Evolutionary conservation across 352 stramenopile species (phyloP).

Genomic region (Plasmopara viticola): DNA sequence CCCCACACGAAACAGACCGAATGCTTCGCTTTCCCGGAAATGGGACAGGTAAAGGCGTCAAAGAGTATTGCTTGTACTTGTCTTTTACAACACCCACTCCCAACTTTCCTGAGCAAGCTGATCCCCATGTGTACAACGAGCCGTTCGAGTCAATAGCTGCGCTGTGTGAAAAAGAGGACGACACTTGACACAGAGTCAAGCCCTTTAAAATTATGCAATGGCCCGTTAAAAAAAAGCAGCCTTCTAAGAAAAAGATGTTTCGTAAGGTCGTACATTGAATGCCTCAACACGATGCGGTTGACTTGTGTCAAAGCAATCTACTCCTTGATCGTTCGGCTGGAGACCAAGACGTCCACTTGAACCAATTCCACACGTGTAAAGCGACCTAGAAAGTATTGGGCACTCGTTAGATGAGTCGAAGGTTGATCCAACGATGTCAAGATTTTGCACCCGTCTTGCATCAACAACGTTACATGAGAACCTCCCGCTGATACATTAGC

Average conservation of each 20-base stretch:
- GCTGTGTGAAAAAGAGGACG: constrained; percentile 84
- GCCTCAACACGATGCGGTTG: constrained; percentile 52
- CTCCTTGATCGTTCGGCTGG: constrained; percentile 36
- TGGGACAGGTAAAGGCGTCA: constrained; percentile 59
- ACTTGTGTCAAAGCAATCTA: constrained; percentile 59
- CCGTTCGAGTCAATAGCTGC: constrained; percentile 73
- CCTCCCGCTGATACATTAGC: constrained; percentile 65
- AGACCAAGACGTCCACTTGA: constrained; percentile 78
- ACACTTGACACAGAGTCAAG: constrained; percentile 39
- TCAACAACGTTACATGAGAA: constrained; percentile 74
- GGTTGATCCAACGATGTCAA: not conserved
- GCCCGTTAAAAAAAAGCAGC: not conserved
- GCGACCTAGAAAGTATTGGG: constrained; percentile 23
- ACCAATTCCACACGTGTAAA: constrained; percentile 91
- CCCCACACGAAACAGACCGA: constrained; percentile 84
- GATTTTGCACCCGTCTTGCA: constrained; percentile 63
- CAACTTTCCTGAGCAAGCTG: constrained; percentile 72
- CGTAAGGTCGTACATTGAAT: constrained; percentile 29
- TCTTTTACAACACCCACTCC: constrained; percentile 79
- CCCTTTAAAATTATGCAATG: constrained; percentile 13
- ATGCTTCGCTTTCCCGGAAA: constrained; percentile 58
- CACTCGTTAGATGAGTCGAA: not conserved
- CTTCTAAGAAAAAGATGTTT: not conserved
- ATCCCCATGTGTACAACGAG: constrained; percentile 87
- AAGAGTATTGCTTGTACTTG: constrained; percentile 76